Evolutionary conservation across 2,329 filamentous ascomycete genomes (phyloP).

Genomic region (Bipolaris oryzae): DNA sequence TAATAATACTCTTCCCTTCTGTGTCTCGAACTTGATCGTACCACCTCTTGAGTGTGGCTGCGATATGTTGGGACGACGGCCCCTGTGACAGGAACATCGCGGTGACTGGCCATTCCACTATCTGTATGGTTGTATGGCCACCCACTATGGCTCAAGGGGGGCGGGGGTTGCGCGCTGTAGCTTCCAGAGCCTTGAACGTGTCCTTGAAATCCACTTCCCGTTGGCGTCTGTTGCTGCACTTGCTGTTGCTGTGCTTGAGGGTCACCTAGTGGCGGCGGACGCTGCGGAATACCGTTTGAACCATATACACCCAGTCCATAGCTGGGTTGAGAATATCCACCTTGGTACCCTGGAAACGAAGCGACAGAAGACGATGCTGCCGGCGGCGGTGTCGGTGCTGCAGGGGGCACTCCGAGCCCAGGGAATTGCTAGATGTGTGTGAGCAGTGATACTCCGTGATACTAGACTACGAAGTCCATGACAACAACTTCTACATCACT

Average conservation of each 20-base stretch:
- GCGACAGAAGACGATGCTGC: constrained; percentile 27
- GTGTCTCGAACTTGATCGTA: constrained; percentile 20
- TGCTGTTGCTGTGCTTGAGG: constrained; percentile 12
- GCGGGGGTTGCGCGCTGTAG: constrained; percentile 18
- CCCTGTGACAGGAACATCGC: constrained; percentile 5
- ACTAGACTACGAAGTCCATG: neutral
- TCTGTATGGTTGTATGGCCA: constrained; percentile 28
- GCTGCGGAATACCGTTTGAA: constrained; percentile 22
- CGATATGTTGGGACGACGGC: constrained; percentile 23
- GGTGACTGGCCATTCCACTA: constrained; percentile 10
- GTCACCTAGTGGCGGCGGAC: constrained; percentile 26
- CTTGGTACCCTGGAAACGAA: constrained; percentile 26
- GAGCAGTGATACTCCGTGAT: constrained; percentile 6
- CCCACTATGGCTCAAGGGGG: constrained; percentile 20
- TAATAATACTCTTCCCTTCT: constrained; percentile 26
- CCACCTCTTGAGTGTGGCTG: constrained; percentile 15
- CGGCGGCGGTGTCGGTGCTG: constrained; percentile 37
- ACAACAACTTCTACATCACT: constrained; percentile 14
- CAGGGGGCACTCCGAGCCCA: constrained; percentile 28
- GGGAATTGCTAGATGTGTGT: constrained; percentile 30
- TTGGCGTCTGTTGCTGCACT: constrained; percentile 16
- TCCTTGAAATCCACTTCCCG: constrained; percentile 13
- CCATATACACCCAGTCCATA: constrained; percentile 17
- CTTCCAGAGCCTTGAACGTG: constrained; percentile 17
- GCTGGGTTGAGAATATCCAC: constrained; percentile 16